A percentile compares a stretch with the other conserved stretches of the same genome.
Conservation (phyloP, 768 basidiomycete genomes). For the Termitomyces sp. region DNA sequence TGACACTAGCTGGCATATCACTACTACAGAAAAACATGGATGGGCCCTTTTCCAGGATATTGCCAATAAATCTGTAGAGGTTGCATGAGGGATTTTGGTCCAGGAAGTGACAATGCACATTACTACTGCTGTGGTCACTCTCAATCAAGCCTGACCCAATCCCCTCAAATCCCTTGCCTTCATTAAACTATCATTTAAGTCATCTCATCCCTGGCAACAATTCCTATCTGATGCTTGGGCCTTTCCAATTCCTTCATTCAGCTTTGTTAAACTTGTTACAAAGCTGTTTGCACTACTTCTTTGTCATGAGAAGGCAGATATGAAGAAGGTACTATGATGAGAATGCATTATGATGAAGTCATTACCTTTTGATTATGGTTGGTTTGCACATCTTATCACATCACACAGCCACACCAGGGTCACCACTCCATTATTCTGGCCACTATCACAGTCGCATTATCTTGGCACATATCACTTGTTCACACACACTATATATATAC, state of each 20-base stretch:
- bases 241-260: not conserved
- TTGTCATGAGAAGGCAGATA: slow-evolving; percentile 27
- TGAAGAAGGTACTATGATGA: slow-evolving; percentile 26
- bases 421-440: no score
- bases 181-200: slow-evolving; percentile 30
- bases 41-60: slow-evolving; percentile 29
- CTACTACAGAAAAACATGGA: no score
- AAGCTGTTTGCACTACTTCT: not conserved
- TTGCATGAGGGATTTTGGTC: slow-evolving; percentile 30
- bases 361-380: slow-evolving; percentile 47
- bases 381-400: slow-evolving; percentile 40
- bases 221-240: slow-evolving; percentile 25
- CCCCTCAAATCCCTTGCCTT: slow-evolving; percentile 23
- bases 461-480: no score
- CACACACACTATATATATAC: no score
- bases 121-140: slow-evolving; percentile 39
- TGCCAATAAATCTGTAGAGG: slow-evolving; percentile 24
- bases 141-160: slow-evolving; percentile 33
- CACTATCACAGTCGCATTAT: no score
- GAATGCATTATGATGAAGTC: slow-evolving; percentile 24
- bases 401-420: no score
- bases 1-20: no score
- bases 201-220: slow-evolving; percentile 32
- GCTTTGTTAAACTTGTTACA: not conserved
- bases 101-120: slow-evolving; percentile 38